A percentile compares a stretch with the other conserved stretches of the same genome.
Evolutionary conservation across 345 rosid genomes (phyloP).

Genomic region (Hypericum perforatum): DNA sequence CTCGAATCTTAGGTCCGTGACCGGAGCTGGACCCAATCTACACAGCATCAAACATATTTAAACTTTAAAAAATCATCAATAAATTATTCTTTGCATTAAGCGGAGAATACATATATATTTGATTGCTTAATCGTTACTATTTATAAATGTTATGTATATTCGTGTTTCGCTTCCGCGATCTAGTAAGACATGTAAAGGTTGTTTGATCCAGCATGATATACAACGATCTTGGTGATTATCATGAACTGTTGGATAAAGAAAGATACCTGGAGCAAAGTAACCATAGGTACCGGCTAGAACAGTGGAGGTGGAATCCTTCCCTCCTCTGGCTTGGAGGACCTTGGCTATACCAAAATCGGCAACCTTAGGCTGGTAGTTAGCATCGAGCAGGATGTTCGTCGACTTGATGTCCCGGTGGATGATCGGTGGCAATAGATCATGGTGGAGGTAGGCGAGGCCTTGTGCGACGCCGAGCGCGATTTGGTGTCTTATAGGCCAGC

Average conservation of each 20-base stretch:
- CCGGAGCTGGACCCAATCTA: neutral
- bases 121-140: neutral
- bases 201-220: too few species aligned
- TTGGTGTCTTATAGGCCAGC: conserved; percentile 82
- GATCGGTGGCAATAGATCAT: conserved; percentile 60
- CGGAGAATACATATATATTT: too few species aligned
- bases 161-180: too few species aligned
- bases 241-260: too few species aligned
- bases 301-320: conserved; percentile 76
- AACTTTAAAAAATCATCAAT: too few species aligned
- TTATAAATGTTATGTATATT: too few species aligned
- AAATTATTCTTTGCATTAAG: too few species aligned
- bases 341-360: conserved; percentile 97
- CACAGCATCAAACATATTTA: too few species aligned
- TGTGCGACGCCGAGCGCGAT: conserved; percentile 88
- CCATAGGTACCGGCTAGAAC: conserved; percentile 88
- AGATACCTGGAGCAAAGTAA: conserved; percentile 77
- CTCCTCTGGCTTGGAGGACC: conserved; percentile 72
- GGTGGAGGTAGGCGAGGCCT: conserved; percentile 88
- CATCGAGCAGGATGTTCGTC: conserved; percentile 69
- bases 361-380: conserved; percentile 67
- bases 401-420: conserved; percentile 93
- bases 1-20: too few species aligned
- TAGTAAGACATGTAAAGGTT: too few species aligned
- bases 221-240: too few species aligned